These are phyloP conservation scores for Epichloe gansuensis DNA, from an alignment of 2,329 filamentous ascomycete genomes.

Conservation along the genomic window DNA sequence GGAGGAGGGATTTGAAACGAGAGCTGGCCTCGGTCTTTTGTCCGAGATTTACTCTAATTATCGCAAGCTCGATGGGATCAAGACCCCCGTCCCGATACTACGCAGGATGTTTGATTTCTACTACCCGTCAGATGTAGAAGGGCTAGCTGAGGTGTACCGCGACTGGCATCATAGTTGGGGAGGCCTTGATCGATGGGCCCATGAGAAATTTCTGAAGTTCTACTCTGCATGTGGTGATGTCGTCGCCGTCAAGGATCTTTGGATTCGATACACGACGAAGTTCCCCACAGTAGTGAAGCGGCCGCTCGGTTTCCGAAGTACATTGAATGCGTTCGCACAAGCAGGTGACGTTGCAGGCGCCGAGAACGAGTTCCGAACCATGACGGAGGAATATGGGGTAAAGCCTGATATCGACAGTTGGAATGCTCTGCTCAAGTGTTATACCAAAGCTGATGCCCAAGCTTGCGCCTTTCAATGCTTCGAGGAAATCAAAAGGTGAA, in stretches of 20 bases:
- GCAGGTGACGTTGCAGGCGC: conserved; percentile 51
- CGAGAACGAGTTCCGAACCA: conserved; percentile 48
- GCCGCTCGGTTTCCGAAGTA: conserved; percentile 35
- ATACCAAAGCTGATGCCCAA: conserved; percentile 54
- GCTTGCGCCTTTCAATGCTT: conserved; percentile 54
- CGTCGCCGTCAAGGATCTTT: conserved; percentile 31
- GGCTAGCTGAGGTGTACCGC: conserved; percentile 33
- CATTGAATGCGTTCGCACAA: conserved; percentile 61
- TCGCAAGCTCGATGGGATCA: conserved; percentile 26
- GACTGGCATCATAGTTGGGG: conserved; percentile 35
- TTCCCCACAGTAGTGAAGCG: conserved; percentile 23
- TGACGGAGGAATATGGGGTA: conserved; percentile 42
- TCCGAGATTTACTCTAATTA: conserved; percentile 34
- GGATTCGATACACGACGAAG: conserved; percentile 27
- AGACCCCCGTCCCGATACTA: conserved; percentile 27
- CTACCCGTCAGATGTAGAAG: conserved; percentile 24
- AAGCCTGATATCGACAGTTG: conserved; percentile 50
- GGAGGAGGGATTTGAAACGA: conserved; percentile 16
- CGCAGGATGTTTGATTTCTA: conserved; percentile 33
- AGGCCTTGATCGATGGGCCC: conserved; percentile 31
- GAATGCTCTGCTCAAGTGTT: conserved; percentile 67
- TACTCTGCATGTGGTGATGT: conserved; percentile 37
- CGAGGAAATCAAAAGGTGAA: conserved; percentile 40
- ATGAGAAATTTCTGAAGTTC: conserved; percentile 35
- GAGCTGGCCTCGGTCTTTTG: conserved; percentile 20